A percentile compares a stretch with the other conserved stretches of the same genome.
These are phyloP conservation scores for Plasmodium reichenowi DNA, from an alignment of 169 alveolate genomes.

Conservation along the genomic window DNA sequence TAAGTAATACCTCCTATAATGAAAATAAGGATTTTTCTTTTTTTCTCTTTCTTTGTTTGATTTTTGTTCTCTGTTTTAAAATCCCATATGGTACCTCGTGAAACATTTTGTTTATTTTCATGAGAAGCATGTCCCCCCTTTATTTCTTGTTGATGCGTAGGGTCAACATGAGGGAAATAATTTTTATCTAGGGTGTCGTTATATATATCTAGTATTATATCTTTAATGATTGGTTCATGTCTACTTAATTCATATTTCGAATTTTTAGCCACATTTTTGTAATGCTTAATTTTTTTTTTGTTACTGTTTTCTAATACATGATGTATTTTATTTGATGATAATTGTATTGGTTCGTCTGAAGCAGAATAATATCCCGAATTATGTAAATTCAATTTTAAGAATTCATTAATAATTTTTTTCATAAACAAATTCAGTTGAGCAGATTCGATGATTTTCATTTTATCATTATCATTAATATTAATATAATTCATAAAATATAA, in stretches of 20 bases:
- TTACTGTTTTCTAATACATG: constrained; percentile 19
- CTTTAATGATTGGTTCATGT: constrained; percentile 67
- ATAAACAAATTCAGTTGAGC: constrained; percentile 81
- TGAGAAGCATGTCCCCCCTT: not conserved
- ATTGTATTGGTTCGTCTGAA: constrained; percentile 3
- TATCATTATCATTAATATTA: constrained; percentile 14
- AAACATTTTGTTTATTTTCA: constrained; percentile 34
- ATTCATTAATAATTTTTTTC: constrained; percentile 43
- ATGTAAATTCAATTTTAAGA: constrained; percentile 27
- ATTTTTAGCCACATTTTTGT: constrained; percentile 32
- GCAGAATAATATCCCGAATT: not conserved
- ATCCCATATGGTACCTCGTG: constrained; percentile 51
- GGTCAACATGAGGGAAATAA: constrained; percentile 49
- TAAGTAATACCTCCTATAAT: constrained; percentile 88
- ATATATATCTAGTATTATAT: constrained; percentile 49
- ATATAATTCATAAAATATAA: constrained; percentile 36
- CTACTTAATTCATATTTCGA: constrained; percentile 56
- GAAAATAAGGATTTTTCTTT: constrained; percentile 80
- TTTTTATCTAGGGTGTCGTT: constrained; percentile 28
- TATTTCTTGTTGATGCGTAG: not conserved
- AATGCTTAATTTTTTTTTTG: constrained; percentile 46
- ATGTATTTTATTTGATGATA: constrained; percentile 1
- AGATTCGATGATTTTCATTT: constrained; percentile 70
- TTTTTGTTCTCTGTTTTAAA: constrained; percentile 30
- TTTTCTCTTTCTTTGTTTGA: constrained; percentile 13